Evolutionary conservation across 305 asterid species (phyloP).

Genomic region (Ilex paraguariensis): DNA sequence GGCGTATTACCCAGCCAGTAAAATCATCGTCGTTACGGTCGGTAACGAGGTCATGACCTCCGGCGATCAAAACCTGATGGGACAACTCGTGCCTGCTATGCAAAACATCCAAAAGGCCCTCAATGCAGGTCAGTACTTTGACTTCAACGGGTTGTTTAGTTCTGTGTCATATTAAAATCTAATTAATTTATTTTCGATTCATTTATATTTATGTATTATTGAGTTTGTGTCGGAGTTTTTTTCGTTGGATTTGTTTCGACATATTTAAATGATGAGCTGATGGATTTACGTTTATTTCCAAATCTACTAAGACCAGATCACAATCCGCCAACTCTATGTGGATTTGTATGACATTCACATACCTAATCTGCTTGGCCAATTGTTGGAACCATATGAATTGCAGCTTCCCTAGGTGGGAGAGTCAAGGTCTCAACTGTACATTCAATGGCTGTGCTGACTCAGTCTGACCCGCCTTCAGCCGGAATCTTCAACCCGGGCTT

Average conservation of each 20-base stretch:
- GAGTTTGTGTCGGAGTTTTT: no score
- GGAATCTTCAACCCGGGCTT: conserved; percentile 54
- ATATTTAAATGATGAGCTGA: neutral
- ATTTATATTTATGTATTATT: neutral
- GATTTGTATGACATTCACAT: no score
- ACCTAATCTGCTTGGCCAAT: no score
- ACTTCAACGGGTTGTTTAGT: no score
- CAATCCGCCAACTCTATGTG: no score
- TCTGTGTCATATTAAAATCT: no score
- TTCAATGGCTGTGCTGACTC: conserved; percentile 75
- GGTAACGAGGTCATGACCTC: conserved; percentile 51
- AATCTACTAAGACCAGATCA: neutral
- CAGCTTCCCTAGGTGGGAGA: conserved; percentile 86
- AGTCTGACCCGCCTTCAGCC: conserved; percentile 86
- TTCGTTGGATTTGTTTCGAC: no score
- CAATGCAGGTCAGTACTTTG: conserved; percentile 15
- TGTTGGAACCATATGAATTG: neutral
- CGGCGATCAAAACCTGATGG: conserved; percentile 38
- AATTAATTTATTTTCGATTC: neutral
- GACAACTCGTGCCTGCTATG: conserved; percentile 86
- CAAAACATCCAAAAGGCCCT: conserved; percentile 98
- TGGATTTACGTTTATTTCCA: neutral
- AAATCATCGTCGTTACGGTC: conserved; percentile 38
- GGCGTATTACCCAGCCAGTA: conserved; percentile 47
- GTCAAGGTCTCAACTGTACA: conserved; percentile 93